Evolutionary conservation across 2,329 filamentous ascomycete genomes (phyloP).

Genomic region (Davidsoniella neocaledoniae): DNA sequence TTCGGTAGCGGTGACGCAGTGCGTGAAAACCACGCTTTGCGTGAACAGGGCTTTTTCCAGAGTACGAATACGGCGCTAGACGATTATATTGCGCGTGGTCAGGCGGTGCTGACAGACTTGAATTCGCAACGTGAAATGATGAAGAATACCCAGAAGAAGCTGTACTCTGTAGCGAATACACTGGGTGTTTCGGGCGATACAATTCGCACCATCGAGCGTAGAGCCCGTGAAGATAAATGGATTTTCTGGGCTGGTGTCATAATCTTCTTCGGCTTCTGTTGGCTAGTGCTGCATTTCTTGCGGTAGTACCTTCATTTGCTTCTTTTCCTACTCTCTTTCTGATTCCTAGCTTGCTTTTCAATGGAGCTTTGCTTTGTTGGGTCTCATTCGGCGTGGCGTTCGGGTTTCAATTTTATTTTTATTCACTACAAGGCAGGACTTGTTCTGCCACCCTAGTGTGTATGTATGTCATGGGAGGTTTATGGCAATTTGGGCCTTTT

Average conservation of each 20-base stretch:
- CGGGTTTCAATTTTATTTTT: background rate
- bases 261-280: slow-evolving; percentile 82
- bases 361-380: background rate
- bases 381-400: slow-evolving; percentile 12
- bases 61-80: slow-evolving; percentile 74
- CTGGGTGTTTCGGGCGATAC: slow-evolving; percentile 88
- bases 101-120: slow-evolving; percentile 77
- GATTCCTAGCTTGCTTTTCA: slow-evolving; percentile 10
- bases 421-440: background rate
- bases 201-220: slow-evolving; percentile 86
- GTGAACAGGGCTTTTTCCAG: slow-evolving; percentile 77
- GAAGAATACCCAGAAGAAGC: slow-evolving; percentile 77
- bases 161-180: slow-evolving; percentile 90
- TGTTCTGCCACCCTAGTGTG: background rate
- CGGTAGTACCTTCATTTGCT: slow-evolving; percentile 28
- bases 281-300: slow-evolving; percentile 73
- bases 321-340: background rate
- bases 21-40: slow-evolving; percentile 66
- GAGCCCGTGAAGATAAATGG: slow-evolving; percentile 93
- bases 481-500: background rate
- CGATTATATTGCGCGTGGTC: slow-evolving; percentile 81
- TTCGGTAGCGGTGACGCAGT: slow-evolving; percentile 44
- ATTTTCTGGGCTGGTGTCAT: slow-evolving; percentile 82
- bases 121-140: slow-evolving; percentile 84
- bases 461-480: background rate